Evolutionary conservation across 1,284 basidiomycete species (phyloP).

Genomic region (Ganoderma meredithae): DNA sequence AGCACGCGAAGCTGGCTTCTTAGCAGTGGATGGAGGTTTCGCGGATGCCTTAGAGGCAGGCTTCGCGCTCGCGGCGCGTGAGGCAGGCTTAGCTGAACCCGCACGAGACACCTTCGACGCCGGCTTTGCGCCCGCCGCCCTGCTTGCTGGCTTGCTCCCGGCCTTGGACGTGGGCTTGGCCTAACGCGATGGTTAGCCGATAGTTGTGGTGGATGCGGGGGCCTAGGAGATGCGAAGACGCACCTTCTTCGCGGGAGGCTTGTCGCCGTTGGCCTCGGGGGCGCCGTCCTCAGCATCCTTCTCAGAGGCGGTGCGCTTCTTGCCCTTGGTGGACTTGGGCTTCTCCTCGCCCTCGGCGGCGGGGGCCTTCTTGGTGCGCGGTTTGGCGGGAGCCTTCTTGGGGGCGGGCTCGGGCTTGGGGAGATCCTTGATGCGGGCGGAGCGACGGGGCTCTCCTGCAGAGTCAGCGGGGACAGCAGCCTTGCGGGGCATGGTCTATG

Average conservation of each 20-base stretch:
- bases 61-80: slow-evolving; percentile 39
- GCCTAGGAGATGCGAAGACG: slow-evolving; percentile 12
- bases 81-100: slow-evolving; percentile 40
- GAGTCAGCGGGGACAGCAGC: slow-evolving; percentile 51
- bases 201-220: not conserved
- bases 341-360: slow-evolving; percentile 48
- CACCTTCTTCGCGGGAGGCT: slow-evolving; percentile 47
- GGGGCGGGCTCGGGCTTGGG: slow-evolving; percentile 59
- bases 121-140: slow-evolving; percentile 42
- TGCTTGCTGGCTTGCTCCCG: slow-evolving; percentile 36
- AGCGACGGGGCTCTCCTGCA: slow-evolving; percentile 68
- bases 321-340: slow-evolving; percentile 63
- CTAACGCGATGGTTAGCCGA: slow-evolving; percentile 27
- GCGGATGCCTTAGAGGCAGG: slow-evolving; percentile 41
- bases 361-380: slow-evolving; percentile 60
- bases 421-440: slow-evolving; percentile 74
- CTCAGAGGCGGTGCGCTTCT: slow-evolving; percentile 57
- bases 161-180: slow-evolving; percentile 39
- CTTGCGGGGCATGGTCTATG: slow-evolving; percentile 70
- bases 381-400: slow-evolving; percentile 70
- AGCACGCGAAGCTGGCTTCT: slow-evolving; percentile 45
- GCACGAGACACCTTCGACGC: slow-evolving; percentile 41
- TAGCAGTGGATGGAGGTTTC: slow-evolving; percentile 43
- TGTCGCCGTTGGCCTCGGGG: slow-evolving; percentile 38
- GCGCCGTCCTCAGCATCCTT: slow-evolving; percentile 42